A percentile compares a stretch with the other conserved stretches of the same genome.
phyloP scores from a whole-genome alignment of 352 stramenopile species.

The Globisporangium abappressorium region DNA sequence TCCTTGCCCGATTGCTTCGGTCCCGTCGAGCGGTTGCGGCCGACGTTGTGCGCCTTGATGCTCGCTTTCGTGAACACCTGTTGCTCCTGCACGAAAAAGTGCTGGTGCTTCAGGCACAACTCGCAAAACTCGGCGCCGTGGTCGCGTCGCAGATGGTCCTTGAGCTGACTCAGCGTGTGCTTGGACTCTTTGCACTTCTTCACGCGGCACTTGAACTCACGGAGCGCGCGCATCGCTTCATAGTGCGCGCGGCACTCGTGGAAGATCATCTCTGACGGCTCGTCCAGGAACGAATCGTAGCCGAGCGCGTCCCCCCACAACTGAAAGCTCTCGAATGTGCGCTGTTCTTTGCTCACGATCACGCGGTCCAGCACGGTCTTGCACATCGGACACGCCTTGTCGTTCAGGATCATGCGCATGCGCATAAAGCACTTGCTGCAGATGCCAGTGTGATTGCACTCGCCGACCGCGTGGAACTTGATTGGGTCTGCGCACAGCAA shows the following conservation, averaged over 20 bases:
- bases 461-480: slow-evolving; percentile 62
- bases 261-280: slow-evolving; percentile 78
- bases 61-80: slow-evolving; percentile 73
- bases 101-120: slow-evolving; percentile 68
- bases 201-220: slow-evolving; percentile 60
- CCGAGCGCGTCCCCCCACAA: slow-evolving; percentile 72
- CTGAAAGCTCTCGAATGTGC: slow-evolving; percentile 65
- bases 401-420: slow-evolving; percentile 78
- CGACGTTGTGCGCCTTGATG: slow-evolving; percentile 65
- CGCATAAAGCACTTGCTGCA: slow-evolving; percentile 82
- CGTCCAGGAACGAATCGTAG: slow-evolving; percentile 61
- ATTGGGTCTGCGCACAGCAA: slow-evolving; percentile 72
- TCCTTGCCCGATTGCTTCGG: slow-evolving; percentile 63
- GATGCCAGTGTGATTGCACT: slow-evolving; percentile 79
- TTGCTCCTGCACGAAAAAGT: slow-evolving; percentile 82
- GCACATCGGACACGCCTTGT: slow-evolving; percentile 79
- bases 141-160: slow-evolving; percentile 64
- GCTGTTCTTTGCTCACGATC: slow-evolving; percentile 46
- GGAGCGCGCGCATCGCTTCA: slow-evolving; percentile 45
- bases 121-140: slow-evolving; percentile 79
- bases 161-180: slow-evolving; percentile 52
- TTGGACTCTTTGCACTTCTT: slow-evolving; percentile 58
- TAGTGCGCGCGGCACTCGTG: slow-evolving; percentile 67
- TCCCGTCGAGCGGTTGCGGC: slow-evolving; percentile 35
- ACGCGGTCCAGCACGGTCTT: slow-evolving; percentile 67